Conservation (phyloP, 345 rosid genomes). For the Erodium maritimum region DNA sequence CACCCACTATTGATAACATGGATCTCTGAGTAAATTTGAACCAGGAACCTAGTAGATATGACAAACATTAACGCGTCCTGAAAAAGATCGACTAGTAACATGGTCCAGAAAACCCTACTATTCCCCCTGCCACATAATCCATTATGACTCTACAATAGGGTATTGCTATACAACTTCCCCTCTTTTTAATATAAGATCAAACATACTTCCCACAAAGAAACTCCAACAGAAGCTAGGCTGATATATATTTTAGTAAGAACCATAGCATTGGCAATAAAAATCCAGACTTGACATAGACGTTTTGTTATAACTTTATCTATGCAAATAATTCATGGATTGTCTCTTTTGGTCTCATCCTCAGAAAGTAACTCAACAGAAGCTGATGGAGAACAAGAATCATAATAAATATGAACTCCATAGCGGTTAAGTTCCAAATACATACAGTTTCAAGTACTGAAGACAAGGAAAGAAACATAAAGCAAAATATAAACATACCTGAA, state of each 20-base stretch:
- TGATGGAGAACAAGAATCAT: background rate
- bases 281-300: background rate
- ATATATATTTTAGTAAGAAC: background rate
- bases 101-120: background rate
- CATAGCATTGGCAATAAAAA: background rate
- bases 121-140: background rate
- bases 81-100: background rate
- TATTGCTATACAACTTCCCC: background rate
- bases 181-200: too few relatives aligned
- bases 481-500: slow-evolving; percentile 57
- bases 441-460: slow-evolving; percentile 3
- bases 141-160: background rate
- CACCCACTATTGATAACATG: too few relatives aligned
- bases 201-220: background rate
- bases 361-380: background rate
- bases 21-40: too few relatives aligned
- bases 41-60: too few relatives aligned
- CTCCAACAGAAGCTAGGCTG: background rate
- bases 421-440: background rate
- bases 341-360: background rate
- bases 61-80: background rate
- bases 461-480: slow-evolving; percentile 6
- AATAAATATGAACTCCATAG: background rate
- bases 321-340: background rate
- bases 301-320: background rate